These are phyloP conservation scores for Myriosclerotinia scirpicola DNA, from an alignment of 2,329 filamentous ascomycete species.

Conservation along the genomic window DNA sequence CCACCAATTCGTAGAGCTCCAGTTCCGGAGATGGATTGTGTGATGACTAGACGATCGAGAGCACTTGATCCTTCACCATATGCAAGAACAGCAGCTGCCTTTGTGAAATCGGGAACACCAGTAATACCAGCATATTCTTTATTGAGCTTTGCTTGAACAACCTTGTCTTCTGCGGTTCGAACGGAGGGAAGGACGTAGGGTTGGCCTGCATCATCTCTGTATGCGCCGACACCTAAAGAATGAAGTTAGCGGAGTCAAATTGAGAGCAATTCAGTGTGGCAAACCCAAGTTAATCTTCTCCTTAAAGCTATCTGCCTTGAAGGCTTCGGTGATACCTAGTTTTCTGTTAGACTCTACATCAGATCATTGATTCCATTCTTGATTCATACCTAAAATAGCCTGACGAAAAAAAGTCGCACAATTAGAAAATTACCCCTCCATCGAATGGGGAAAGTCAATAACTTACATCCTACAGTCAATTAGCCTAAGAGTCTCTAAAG, in stretches of 20 bases:
- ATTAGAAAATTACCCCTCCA: slow-evolving; percentile 42
- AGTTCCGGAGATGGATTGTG: slow-evolving; percentile 97
- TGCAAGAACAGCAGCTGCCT: slow-evolving; percentile 84
- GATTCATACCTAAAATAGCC: slow-evolving; percentile 72
- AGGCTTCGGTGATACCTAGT: slow-evolving; percentile 90
- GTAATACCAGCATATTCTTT: slow-evolving; percentile 99
- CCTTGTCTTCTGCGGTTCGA: slow-evolving; percentile 81
- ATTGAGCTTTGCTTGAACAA: slow-evolving; percentile 76
- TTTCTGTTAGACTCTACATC: slow-evolving; percentile 36
- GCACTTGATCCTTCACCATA: slow-evolving; percentile 80
- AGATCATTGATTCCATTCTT: slow-evolving; percentile 26
- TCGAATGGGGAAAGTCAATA: slow-evolving; percentile 12
- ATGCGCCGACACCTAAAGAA: slow-evolving; percentile 82
- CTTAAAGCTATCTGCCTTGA: slow-evolving; percentile 91
- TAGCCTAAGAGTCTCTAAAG: slow-evolving; percentile 19
- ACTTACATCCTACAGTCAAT: slow-evolving; percentile 42
- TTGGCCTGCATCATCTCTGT: slow-evolving; percentile 97
- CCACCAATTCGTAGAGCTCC: slow-evolving; percentile 93
- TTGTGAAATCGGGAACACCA: slow-evolving; percentile 90
- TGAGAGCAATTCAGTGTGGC: slow-evolving; percentile 34
- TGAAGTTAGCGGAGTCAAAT: slow-evolving; percentile 29
- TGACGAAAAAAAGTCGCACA: slow-evolving; percentile 41
- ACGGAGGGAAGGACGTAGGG: slow-evolving; percentile 97
- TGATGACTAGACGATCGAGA: slow-evolving; percentile 81
- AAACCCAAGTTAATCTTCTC: slow-evolving; percentile 97